A percentile compares a stretch with the other conserved stretches of the same genome.
phyloP scores from a whole-genome alignment of 331 rosid species.

The Saraca asoca region DNA sequence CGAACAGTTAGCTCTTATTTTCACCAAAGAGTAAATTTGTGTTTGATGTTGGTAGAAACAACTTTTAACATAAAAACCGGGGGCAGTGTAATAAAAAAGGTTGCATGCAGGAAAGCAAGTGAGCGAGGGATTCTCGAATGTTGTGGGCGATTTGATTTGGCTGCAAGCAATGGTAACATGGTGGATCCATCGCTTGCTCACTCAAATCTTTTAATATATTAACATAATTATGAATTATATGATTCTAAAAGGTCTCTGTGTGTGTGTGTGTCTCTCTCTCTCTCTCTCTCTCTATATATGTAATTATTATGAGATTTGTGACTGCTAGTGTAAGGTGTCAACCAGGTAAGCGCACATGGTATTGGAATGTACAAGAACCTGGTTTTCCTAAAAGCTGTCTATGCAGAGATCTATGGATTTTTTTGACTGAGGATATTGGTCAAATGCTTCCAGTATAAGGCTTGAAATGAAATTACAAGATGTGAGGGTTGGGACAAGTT shows the following conservation, averaged over 20 bases:
- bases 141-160: constrained; percentile 50
- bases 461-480: neutral
- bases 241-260: no score
- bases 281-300: no score
- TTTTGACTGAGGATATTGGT: neutral
- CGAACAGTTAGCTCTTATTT: neutral
- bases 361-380: constrained; percentile 13
- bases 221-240: neutral
- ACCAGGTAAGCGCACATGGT: constrained; percentile 40
- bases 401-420: neutral
- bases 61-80: constrained; percentile 40
- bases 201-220: neutral
- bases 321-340: constrained; percentile 15
- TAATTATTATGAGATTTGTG: constrained; percentile 13
- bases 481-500: no score
- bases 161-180: constrained; percentile 20
- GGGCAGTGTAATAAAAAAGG: constrained; percentile 42
- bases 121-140: neutral
- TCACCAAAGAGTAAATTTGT: neutral
- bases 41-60: no score
- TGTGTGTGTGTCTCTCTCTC: no score
- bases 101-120: constrained; percentile 21
- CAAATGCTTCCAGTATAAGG: constrained; percentile 16
- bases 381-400: constrained; percentile 22
- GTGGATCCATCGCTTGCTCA: neutral